Evolutionary conservation across 768 basidiomycete genomes (phyloP).

Genomic region (Naematelia aurantialba): DNA sequence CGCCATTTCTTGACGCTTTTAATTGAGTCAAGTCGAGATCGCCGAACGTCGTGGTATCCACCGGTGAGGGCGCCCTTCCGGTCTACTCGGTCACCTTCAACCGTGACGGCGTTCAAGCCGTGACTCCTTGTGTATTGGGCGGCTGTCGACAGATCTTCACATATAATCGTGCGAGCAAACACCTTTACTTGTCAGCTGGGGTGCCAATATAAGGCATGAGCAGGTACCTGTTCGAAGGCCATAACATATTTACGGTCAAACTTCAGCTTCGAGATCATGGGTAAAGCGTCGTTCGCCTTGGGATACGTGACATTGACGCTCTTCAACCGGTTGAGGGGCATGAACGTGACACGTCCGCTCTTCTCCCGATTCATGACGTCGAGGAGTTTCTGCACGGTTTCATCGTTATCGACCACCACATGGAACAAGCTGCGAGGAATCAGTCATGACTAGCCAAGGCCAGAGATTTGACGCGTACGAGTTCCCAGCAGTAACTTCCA

Average conservation of each 20-base stretch:
- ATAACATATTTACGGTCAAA: slow-evolving; percentile 68
- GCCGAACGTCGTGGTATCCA: slow-evolving; percentile 87
- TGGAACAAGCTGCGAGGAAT: slow-evolving; percentile 74
- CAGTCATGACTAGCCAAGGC: neutral
- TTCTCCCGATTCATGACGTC: slow-evolving; percentile 91
- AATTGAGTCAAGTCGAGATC: slow-evolving; percentile 85
- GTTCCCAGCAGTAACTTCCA: slow-evolving; percentile 93
- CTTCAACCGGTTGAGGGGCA: slow-evolving; percentile 92
- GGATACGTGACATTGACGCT: slow-evolving; percentile 62
- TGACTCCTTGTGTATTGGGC: slow-evolving; percentile 93
- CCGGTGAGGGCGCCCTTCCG: slow-evolving; percentile 93
- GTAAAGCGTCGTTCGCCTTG: slow-evolving; percentile 51
- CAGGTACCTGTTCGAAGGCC: slow-evolving; percentile 77
- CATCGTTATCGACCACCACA: slow-evolving; percentile 94
- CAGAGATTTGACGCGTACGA: slow-evolving; percentile 61
- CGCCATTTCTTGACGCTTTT: slow-evolving; percentile 72
- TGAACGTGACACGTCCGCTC: slow-evolving; percentile 92
- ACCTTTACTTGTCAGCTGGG: slow-evolving; percentile 54
- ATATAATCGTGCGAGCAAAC: slow-evolving; percentile 95
- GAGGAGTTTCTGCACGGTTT: slow-evolving; percentile 83
- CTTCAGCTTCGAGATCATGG: slow-evolving; percentile 73
- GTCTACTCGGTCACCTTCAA: slow-evolving; percentile 96
- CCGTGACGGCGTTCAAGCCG: slow-evolving; percentile 91
- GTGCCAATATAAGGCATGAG: neutral
- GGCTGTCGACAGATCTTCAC: slow-evolving; percentile 83